Conservation (phyloP, 176 grass and related monocot species). For the Ensete glaucum region DNA sequence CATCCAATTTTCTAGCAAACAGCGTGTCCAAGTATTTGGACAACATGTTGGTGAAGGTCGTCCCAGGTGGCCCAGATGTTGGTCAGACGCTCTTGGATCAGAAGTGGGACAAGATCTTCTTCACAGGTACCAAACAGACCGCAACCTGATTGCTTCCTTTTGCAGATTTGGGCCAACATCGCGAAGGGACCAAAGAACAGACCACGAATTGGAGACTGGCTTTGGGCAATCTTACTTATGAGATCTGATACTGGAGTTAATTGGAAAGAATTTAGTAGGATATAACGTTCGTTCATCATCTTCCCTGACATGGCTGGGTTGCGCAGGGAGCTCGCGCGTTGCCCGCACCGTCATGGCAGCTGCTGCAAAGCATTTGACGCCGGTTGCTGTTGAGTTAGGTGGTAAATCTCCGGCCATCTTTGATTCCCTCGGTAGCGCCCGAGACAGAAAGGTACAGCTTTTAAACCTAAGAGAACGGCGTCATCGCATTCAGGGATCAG, state of each 20-base stretch:
- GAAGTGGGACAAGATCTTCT: constrained; percentile 93
- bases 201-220: too few species aligned
- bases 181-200: too few species aligned
- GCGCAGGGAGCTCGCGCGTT: constrained; percentile 52
- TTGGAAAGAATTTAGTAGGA: too few species aligned
- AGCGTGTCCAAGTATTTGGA: constrained; percentile 59
- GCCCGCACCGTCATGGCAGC: constrained; percentile 71
- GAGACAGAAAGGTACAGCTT: constrained; percentile 33
- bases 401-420: constrained; percentile 95
- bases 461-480: not conserved
- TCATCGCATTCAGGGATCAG: not conserved
- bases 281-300: too few species aligned
- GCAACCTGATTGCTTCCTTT: too few species aligned
- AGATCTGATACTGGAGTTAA: too few species aligned
- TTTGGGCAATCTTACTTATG: too few species aligned
- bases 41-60: constrained; percentile 52
- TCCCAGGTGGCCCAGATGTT: constrained; percentile 44
- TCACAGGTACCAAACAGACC: constrained; percentile 41
- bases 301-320: not conserved
- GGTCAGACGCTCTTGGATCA: constrained; percentile 65
- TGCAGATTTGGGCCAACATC: too few species aligned
- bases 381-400: constrained; percentile 80
- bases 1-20: constrained; percentile 40
- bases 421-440: constrained; percentile 35
- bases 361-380: constrained; percentile 78